A percentile compares a stretch with the other conserved stretches of the same genome.
These are phyloP conservation scores for Pseudonitzschia pungens DNA, from an alignment of 108 stramenopile species.

Conservation along the genomic window DNA sequence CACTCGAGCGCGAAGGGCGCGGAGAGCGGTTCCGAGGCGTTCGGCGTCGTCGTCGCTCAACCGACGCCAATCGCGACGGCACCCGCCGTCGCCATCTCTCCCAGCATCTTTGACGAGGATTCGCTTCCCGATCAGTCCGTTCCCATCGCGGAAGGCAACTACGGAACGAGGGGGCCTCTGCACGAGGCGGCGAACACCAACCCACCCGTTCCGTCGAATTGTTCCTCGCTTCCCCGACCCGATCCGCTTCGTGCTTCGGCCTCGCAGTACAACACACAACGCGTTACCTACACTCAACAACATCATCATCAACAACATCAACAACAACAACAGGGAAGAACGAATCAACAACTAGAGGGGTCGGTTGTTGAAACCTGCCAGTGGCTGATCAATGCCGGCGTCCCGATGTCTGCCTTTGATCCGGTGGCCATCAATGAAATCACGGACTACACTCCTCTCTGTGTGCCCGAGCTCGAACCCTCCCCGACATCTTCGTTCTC, in stretches of 20 bases:
- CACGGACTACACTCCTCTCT: neutral
- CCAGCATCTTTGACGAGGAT: neutral
- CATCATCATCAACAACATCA: neutral
- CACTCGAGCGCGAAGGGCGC: neutral
- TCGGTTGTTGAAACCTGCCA: constrained; percentile 18
- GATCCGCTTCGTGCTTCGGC: no score
- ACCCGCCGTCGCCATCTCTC: neutral
- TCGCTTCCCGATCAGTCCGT: neutral
- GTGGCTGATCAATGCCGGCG: constrained; percentile 34
- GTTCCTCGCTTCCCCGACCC: neutral
- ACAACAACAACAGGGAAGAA: neutral
- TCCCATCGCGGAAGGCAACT: neutral
- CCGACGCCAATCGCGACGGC: neutral
- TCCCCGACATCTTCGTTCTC: neutral
- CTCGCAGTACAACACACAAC: no score
- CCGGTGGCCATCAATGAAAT: constrained; percentile 15
- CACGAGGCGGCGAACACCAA: neutral
- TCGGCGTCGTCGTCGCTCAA: neutral
- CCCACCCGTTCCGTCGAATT: neutral
- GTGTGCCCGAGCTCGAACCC: neutral
- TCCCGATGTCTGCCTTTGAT: constrained; percentile 31
- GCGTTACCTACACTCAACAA: no score
- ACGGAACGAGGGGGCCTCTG: neutral
- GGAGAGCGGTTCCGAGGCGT: neutral
- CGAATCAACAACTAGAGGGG: constrained; percentile 1